Percentiles rank a stretch among this genome's conserved stretches.
phyloP scores from a whole-genome alignment of 2,329 filamentous ascomycete species.

The Aureobasidium zeae region DNA sequence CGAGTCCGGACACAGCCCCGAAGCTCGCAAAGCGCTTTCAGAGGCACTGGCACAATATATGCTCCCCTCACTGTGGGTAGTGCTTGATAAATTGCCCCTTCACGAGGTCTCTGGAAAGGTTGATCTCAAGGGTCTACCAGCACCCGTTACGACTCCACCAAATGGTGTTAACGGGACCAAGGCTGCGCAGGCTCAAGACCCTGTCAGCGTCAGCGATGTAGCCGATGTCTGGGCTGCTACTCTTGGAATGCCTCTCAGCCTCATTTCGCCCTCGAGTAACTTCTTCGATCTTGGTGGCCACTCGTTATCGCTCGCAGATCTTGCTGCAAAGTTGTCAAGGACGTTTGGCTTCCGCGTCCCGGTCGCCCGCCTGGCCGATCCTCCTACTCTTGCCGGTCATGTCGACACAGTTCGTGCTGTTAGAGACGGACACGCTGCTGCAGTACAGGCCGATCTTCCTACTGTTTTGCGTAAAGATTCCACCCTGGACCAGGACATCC shows the following conservation, averaged over 20 bases:
- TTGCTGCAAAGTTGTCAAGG: slow-evolving; percentile 60
- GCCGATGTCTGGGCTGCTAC: slow-evolving; percentile 63
- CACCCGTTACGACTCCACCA: slow-evolving; percentile 44
- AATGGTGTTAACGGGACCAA: slow-evolving; percentile 32
- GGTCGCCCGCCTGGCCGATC: slow-evolving; percentile 60
- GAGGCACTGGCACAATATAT: slow-evolving; percentile 69
- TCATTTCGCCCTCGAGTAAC: slow-evolving; percentile 60
- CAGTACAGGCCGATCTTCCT: slow-evolving; percentile 66
- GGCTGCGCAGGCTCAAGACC: slow-evolving; percentile 52
- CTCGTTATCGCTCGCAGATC: slow-evolving; percentile 65
- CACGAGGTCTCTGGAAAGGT: slow-evolving; percentile 72
- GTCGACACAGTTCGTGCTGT: slow-evolving; percentile 60
- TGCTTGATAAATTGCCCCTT: slow-evolving; percentile 60
- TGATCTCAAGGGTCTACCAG: slow-evolving; percentile 61
- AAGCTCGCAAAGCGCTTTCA: slow-evolving; percentile 55
- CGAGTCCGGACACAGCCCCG: slow-evolving; percentile 61
- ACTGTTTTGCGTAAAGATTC: slow-evolving; percentile 59
- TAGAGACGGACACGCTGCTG: slow-evolving; percentile 62
- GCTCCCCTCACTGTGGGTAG: slow-evolving; percentile 71
- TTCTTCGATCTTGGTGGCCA: slow-evolving; percentile 79
- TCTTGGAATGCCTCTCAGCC: slow-evolving; percentile 53
- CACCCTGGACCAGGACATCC: slow-evolving; percentile 59
- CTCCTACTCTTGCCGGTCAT: slow-evolving; percentile 63
- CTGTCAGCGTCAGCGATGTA: slow-evolving; percentile 57
- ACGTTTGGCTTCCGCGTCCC: slow-evolving; percentile 66